Percentiles rank a stretch among this genome's conserved stretches.
phyloP scores from a whole-genome alignment of 345 rosid species.

The Eucalyptus victrix region DNA sequence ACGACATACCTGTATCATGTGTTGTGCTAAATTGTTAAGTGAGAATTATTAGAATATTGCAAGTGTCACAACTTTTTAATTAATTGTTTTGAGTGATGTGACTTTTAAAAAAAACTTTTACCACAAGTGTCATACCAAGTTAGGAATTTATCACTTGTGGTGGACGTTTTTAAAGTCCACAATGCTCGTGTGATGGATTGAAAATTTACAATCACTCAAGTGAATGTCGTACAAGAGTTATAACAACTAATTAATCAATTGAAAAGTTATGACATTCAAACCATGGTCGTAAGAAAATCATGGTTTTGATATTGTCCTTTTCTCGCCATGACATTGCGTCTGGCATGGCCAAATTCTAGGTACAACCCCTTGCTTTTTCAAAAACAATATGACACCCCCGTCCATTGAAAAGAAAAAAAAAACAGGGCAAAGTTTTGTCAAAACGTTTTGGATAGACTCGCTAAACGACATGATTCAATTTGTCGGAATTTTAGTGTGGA shows the following conservation, averaged over 20 bases:
- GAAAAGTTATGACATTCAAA: background rate
- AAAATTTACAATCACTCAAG: background rate
- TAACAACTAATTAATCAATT: background rate
- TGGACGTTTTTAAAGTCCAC: background rate
- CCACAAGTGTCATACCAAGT: background rate
- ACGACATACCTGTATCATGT: background rate
- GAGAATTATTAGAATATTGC: background rate
- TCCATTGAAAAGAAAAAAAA: background rate
- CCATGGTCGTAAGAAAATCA: rapidly evolving
- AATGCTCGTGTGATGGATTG: rapidly evolving
- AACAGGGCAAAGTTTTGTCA: background rate
- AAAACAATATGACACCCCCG: background rate
- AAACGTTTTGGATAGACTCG: background rate
- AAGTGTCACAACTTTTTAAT: background rate
- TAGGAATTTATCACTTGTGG: background rate
- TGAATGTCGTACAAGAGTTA: rapidly evolving
- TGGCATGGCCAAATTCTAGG: background rate
- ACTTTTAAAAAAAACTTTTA: background rate
- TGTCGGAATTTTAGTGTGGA: background rate
- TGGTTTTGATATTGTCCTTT: background rate
- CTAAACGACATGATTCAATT: background rate
- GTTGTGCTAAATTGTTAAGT: background rate
- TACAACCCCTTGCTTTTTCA: background rate
- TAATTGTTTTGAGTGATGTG: background rate
- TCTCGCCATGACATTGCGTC: background rate